A percentile compares a stretch with the other conserved stretches of the same genome.
phyloP scores from a whole-genome alignment of 345 rosid genomes.

The Brassica carinata region DNA sequence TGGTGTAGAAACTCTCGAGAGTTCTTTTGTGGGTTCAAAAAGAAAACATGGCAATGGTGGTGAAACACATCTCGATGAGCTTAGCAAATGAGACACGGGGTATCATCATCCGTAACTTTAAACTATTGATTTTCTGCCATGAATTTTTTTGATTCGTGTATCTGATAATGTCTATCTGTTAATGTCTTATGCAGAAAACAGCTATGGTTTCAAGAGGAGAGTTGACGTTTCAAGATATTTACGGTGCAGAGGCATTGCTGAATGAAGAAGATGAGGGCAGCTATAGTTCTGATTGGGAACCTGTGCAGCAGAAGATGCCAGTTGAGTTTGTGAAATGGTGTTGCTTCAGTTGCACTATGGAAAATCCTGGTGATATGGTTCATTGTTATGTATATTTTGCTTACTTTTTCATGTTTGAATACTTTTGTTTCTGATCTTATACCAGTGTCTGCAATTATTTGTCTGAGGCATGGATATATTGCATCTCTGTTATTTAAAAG shows the following conservation, averaged over 20 bases:
- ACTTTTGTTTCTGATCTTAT: background rate
- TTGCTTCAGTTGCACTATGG: slow-evolving; percentile 88
- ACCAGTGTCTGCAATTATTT: background rate
- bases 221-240: slow-evolving; percentile 72
- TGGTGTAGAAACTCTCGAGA: slow-evolving; percentile 59
- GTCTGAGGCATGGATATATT: slow-evolving; percentile 60
- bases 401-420: background rate
- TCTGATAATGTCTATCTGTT: background rate
- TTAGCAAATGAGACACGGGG: slow-evolving; percentile 43
- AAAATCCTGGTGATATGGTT: slow-evolving; percentile 60
- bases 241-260: slow-evolving; percentile 44
- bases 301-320: slow-evolving; percentile 48
- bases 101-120: slow-evolving; percentile 46
- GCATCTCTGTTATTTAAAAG: slow-evolving; percentile 60
- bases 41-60: slow-evolving; percentile 50
- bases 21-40: slow-evolving; percentile 41
- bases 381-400: slow-evolving; percentile 64
- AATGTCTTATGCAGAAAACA: slow-evolving; percentile 46
- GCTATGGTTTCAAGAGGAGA: slow-evolving; percentile 53
- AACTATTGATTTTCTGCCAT: background rate
- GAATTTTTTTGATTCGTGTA: no score
- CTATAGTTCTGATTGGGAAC: slow-evolving; percentile 83
- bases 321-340: slow-evolving; percentile 76
- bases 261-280: slow-evolving; percentile 79
- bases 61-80: slow-evolving; percentile 39